A percentile compares a stretch with the other conserved stretches of the same genome.
phyloP scores from a whole-genome alignment of 2,329 filamentous ascomycete species.

The Colletotrichum karsti region DNA sequence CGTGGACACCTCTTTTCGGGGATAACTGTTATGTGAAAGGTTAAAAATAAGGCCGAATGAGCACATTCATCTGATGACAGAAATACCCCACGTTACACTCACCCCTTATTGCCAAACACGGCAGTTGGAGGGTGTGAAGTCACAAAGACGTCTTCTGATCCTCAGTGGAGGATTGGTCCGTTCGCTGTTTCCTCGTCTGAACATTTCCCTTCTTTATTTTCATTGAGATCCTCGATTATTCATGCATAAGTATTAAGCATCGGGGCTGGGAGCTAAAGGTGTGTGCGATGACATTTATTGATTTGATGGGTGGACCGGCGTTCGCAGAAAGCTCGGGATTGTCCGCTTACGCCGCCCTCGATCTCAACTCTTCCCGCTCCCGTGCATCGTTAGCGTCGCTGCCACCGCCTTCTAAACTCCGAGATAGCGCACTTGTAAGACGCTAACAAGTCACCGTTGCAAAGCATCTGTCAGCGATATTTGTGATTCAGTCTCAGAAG shows the following conservation, averaged over 20 bases:
- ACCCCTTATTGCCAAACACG: background rate
- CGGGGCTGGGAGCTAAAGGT: background rate
- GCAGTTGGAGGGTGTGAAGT: background rate
- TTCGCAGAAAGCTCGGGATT: conserved; percentile 21
- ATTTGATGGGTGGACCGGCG: background rate
- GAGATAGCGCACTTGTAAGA: background rate
- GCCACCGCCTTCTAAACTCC: background rate
- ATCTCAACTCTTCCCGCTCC: conserved; percentile 33
- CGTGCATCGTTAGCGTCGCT: background rate
- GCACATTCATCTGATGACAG: background rate
- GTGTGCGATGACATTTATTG: background rate
- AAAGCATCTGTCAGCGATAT: background rate
- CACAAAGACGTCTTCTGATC: background rate
- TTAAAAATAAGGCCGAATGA: background rate
- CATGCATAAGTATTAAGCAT: background rate
- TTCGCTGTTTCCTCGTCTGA: background rate
- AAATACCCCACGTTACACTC: background rate
- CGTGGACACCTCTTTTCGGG: background rate
- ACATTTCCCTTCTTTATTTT: background rate
- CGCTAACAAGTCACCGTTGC: background rate
- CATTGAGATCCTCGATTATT: background rate
- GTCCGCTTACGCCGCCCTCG: background rate
- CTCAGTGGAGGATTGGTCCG: background rate
- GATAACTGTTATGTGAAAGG: background rate
- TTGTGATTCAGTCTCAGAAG: background rate